A percentile compares a stretch with the other conserved stretches of the same genome.
phyloP scores from a whole-genome alignment of 345 rosid species.

The Brassica juncea region DNA sequence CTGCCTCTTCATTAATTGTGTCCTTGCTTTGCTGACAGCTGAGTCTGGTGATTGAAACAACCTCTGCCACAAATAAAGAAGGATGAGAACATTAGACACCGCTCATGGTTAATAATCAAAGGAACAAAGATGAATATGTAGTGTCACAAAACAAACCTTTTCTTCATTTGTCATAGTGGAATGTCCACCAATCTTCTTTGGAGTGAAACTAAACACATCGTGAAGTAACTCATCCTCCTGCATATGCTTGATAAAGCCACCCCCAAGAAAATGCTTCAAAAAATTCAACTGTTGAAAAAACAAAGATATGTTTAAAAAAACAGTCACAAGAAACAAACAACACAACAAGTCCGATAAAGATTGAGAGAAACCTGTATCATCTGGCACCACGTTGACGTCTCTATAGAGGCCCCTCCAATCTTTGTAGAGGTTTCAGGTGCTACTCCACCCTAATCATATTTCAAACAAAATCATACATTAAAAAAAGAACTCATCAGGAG shows the following conservation, averaged over 20 bases:
- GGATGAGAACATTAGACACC: background rate
- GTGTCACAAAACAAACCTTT: conserved; percentile 48
- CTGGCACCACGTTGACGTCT: conserved; percentile 70
- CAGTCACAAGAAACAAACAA: background rate
- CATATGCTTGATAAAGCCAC: conserved; percentile 76
- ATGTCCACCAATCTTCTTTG: conserved; percentile 54
- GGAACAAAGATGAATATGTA: background rate
- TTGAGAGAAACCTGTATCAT: conserved; percentile 46
- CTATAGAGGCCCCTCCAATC: conserved; percentile 66
- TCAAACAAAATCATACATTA: background rate
- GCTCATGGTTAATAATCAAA: background rate
- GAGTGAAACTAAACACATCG: conserved; percentile 70
- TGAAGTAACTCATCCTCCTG: conserved; percentile 92
- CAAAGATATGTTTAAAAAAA: background rate
- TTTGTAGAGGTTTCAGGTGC: conserved; percentile 65
- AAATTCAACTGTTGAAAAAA: conserved; percentile 64
- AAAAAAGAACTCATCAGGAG: background rate
- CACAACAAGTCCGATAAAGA: background rate
- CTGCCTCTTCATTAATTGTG: conserved; percentile 74
- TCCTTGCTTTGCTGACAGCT: conserved; percentile 72
- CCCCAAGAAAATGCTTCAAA: conserved; percentile 80
- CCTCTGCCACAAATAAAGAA: conserved; percentile 53
- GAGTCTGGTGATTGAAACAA: conserved; percentile 81
- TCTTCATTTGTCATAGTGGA: conserved; percentile 49
- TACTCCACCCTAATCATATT: conserved; percentile 52